Evolutionary conservation across 2,329 filamentous ascomycete genomes (phyloP).

Genomic region (Tolypocladium tropicale): DNA sequence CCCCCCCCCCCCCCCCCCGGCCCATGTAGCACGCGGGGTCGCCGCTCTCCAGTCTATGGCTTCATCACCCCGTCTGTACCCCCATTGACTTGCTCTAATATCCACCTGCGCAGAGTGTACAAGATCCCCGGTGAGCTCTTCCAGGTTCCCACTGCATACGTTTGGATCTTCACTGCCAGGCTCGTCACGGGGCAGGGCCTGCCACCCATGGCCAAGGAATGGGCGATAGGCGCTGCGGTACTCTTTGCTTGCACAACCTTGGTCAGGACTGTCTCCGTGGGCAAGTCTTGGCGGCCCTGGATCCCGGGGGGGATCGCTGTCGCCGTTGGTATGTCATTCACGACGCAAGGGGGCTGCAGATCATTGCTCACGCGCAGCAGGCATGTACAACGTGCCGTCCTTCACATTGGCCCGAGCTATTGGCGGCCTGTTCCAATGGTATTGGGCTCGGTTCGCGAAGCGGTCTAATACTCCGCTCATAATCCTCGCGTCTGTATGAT

Average conservation of each 20-base stretch:
- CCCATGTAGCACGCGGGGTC: not conserved
- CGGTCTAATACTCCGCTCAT: conserved; percentile 66
- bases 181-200: conserved; percentile 86
- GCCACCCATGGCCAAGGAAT: conserved; percentile 73
- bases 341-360: not conserved
- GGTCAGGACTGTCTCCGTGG: conserved; percentile 49
- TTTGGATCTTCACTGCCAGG: conserved; percentile 95
- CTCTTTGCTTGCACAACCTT: conserved; percentile 66
- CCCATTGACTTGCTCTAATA: not conserved
- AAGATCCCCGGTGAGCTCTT: conserved; percentile 81
- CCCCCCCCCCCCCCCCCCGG: not conserved
- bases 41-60: not conserved
- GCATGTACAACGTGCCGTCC: conserved; percentile 96
- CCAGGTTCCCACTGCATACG: conserved; percentile 86
- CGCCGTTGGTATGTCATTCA: conserved; percentile 56
- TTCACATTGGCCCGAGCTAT: conserved; percentile 85
- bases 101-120: conserved; percentile 52
- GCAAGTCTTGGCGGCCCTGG: conserved; percentile 58
- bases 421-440: conserved; percentile 66
- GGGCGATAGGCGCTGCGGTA: conserved; percentile 62
- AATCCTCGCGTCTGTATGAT: conserved; percentile 63
- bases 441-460: conserved; percentile 53
- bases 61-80: not conserved
- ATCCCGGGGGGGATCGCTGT: conserved; percentile 93
- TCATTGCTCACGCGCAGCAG: conserved; percentile 23